A percentile compares a stretch with the other conserved stretches of the same genome.
Conservation (phyloP, 257 asterid genomes). For the Solanum medicagineum region DNA sequence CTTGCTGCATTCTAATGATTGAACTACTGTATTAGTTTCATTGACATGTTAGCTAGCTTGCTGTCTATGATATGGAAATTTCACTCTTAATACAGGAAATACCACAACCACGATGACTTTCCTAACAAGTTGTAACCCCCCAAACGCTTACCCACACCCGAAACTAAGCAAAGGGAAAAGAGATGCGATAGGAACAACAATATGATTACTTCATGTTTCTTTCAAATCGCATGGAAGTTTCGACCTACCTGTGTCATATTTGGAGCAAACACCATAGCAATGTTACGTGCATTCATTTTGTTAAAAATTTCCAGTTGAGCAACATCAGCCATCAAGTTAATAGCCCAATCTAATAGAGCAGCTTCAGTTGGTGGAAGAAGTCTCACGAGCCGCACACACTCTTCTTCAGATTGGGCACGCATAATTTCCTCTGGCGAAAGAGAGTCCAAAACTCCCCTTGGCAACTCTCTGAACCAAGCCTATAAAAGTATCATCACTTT, state of each 20-base stretch:
- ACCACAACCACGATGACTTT: not conserved
- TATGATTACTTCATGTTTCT: not conserved
- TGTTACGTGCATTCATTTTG: constrained; percentile 83
- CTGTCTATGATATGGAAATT: not conserved
- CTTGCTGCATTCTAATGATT: not conserved
- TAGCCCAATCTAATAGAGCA: constrained; percentile 79
- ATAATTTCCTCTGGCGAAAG: constrained; percentile 68
- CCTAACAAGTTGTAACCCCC: not conserved
- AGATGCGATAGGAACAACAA: not conserved
- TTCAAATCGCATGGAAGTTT: not conserved
- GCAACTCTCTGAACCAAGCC: constrained; percentile 95
- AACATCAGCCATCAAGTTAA: constrained; percentile 88
- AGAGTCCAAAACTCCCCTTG: constrained; percentile 64
- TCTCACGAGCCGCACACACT: constrained; percentile 52
- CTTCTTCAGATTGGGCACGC: constrained; percentile 67
- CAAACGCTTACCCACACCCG: not conserved
- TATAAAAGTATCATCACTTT: not conserved
- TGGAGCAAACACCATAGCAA: constrained; percentile 91
- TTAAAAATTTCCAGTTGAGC: constrained; percentile 65
- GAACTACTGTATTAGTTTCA: not conserved
- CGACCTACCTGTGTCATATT: constrained; percentile 74
- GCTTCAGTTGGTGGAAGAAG: constrained; percentile 67
- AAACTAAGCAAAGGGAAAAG: not conserved
- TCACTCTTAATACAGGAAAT: not conserved
- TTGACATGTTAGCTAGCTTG: not conserved